Evolutionary conservation across 2,329 filamentous ascomycete species (phyloP).

Genomic region (Colletotrichum tropicale): DNA sequence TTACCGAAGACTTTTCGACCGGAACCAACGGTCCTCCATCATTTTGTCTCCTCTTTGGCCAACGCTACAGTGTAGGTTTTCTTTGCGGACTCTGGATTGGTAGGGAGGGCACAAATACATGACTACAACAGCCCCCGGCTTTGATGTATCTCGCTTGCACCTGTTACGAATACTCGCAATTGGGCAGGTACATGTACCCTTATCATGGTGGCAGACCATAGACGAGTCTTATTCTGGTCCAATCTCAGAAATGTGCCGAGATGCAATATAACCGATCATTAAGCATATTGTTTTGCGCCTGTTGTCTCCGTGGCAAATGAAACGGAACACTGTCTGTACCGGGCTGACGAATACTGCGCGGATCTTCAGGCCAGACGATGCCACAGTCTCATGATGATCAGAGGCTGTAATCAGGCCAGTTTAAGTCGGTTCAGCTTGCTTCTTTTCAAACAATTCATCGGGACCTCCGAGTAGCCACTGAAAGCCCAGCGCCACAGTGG

Average conservation of each 20-base stretch:
- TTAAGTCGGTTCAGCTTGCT: not conserved
- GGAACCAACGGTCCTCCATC: not conserved
- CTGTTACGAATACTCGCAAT: not conserved
- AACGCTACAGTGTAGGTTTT: not conserved
- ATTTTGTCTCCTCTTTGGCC: not conserved
- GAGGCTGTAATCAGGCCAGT: not conserved
- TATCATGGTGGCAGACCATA: not conserved
- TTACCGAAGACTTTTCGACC: not conserved
- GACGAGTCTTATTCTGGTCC: not conserved
- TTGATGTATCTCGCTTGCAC: not conserved
- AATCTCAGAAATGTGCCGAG: not conserved
- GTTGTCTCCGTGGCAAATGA: not conserved
- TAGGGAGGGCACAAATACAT: not conserved
- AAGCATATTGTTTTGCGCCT: not conserved
- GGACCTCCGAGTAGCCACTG: not conserved
- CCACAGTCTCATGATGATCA: not conserved
- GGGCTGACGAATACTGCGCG: not conserved
- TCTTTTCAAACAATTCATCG: not conserved
- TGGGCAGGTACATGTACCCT: not conserved
- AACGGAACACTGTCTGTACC: not conserved
- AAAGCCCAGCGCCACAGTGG: not conserved
- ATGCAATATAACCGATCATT: not conserved
- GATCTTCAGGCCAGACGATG: not conserved
- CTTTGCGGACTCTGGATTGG: not conserved
- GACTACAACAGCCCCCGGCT: not conserved